phyloP scores from a whole-genome alignment of 2,329 filamentous ascomycete genomes.

The Diaporthe sp. region DNA sequence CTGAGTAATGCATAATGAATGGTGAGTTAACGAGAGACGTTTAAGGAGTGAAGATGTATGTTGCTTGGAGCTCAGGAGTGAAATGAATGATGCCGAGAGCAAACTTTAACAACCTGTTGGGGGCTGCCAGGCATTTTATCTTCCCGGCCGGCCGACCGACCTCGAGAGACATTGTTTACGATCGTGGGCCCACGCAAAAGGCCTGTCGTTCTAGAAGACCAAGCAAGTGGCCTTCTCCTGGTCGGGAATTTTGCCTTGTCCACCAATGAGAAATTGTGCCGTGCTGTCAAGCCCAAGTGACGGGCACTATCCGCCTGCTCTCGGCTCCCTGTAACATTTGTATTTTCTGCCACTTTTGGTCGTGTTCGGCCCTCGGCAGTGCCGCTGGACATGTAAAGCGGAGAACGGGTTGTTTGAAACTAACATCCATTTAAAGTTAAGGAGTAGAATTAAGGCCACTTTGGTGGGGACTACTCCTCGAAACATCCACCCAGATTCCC shows the following conservation, averaged over 20 bases:
- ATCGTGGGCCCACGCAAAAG: not conserved
- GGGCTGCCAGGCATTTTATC: not conserved
- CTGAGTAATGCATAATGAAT: not conserved
- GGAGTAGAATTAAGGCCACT: slow-evolving; percentile 6
- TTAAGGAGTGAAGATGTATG: not conserved
- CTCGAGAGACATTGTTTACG: not conserved
- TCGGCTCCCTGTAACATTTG: not conserved
- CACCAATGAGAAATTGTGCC: not conserved
- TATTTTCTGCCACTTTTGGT: not conserved
- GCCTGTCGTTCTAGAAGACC: not conserved
- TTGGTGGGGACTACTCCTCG: not conserved
- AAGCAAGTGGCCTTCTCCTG: not conserved
- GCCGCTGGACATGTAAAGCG: not conserved
- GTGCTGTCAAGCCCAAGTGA: not conserved
- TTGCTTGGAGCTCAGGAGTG: not conserved
- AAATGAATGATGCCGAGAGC: not conserved
- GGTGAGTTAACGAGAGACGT: not conserved
- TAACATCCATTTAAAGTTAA: slow-evolving; percentile 11
- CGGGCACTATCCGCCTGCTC: not conserved
- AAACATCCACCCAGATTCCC: slow-evolving; percentile 4
- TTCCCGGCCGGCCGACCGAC: not conserved
- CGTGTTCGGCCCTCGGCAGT: not conserved
- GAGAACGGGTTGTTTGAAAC: slow-evolving; percentile 8
- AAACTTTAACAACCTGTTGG: not conserved
- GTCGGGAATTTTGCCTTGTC: not conserved